phyloP scores from a whole-genome alignment of 192 early-diverging fungal species.

The Linnemannia zychae region DNA sequence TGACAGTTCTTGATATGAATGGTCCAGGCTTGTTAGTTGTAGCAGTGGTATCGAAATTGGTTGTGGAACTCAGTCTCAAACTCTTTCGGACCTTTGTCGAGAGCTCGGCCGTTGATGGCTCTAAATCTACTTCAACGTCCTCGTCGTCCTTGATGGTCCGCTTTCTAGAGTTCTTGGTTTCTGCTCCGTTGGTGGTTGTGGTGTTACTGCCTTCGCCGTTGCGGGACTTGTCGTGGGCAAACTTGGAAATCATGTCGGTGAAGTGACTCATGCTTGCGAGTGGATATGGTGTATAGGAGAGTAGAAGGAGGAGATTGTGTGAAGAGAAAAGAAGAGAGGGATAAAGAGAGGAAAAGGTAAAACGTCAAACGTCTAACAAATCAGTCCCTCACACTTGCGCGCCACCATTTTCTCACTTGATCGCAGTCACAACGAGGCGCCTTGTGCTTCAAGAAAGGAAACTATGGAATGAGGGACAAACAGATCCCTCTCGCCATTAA shows the following conservation, averaged over 20 bases:
- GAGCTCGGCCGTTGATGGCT: not conserved
- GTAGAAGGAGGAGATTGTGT: not conserved
- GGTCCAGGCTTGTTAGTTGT: not conserved
- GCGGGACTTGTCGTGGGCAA: conserved; percentile 21
- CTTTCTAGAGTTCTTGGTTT: conserved; percentile 19
- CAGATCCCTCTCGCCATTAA: not conserved
- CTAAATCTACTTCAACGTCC: not conserved
- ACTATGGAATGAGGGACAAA: not conserved
- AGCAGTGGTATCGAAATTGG: not conserved
- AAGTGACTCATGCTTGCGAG: conserved; percentile 17
- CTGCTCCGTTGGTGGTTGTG: not conserved
- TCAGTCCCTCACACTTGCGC: not conserved
- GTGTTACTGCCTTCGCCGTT: conserved; percentile 11
- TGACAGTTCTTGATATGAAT: conserved; percentile 20
- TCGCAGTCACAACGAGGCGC: not conserved
- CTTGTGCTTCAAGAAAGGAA: not conserved
- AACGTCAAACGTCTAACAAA: not conserved
- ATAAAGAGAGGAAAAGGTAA: not conserved
- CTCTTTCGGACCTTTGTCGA: conserved; percentile 37
- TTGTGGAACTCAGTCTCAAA: conserved; percentile 14
- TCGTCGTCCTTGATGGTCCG: conserved; percentile 13
- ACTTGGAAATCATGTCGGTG: conserved; percentile 35
- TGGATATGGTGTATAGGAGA: not conserved
- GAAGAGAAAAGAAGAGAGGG: not conserved
- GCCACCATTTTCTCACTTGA: not conserved